phyloP scores from a whole-genome alignment of 306 rosid genomes.

The Quercus ilex region DNA sequence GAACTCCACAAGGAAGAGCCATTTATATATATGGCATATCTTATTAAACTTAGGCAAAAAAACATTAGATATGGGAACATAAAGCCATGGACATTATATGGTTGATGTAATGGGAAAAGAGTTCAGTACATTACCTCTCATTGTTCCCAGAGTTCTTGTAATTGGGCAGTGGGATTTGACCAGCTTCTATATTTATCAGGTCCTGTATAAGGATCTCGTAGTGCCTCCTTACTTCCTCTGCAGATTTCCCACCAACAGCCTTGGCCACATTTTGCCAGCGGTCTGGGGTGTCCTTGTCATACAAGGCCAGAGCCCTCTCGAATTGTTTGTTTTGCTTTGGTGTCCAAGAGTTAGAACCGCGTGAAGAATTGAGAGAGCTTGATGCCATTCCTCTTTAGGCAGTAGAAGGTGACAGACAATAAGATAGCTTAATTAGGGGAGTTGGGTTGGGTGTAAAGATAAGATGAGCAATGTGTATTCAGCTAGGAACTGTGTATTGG shows the following conservation, averaged over 20 bases:
- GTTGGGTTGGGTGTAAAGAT: not conserved
- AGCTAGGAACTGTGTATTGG: not conserved
- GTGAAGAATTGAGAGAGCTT: conserved; percentile 21
- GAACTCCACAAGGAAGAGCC: not conserved
- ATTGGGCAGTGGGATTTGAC: conserved; percentile 64
- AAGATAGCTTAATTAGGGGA: not conserved
- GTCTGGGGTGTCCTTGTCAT: conserved; percentile 73
- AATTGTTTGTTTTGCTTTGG: conserved; percentile 71
- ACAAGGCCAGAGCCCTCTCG: conserved; percentile 85
- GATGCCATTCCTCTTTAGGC: conserved; percentile 34
- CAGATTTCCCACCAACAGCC: conserved; percentile 79
- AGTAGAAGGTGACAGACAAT: not conserved
- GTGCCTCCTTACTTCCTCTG: conserved; percentile 67
- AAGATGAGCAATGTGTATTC: not conserved
- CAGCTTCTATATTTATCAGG: conserved; percentile 67
- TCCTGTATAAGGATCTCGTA: conserved; percentile 79
- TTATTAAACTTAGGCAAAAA: not conserved
- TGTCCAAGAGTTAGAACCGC: conserved; percentile 54
- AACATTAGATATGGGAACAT: not conserved
- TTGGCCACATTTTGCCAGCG: conserved; percentile 89
- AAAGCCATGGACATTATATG: not conserved
- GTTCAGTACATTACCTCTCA: conserved; percentile 43
- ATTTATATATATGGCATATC: no score
- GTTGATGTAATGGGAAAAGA: not conserved
- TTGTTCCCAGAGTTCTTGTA: conserved; percentile 44